These are phyloP conservation scores for Fusarium denticulatum DNA, from an alignment of 2,329 filamentous ascomycete genomes.

Conservation along the genomic window DNA sequence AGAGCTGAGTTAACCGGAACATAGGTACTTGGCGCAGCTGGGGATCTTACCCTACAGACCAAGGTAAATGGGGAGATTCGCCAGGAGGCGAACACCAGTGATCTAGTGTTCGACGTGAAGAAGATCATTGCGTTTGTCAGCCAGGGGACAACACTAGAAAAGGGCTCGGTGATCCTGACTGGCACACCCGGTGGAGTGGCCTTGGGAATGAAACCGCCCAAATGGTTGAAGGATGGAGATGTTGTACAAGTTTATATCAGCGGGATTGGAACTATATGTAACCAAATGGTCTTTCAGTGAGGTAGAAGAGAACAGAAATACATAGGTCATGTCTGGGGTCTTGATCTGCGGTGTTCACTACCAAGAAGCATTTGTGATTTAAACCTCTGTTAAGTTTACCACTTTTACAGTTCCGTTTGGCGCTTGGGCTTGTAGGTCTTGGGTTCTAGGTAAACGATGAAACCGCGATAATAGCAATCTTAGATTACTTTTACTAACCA, in stretches of 20 bases:
- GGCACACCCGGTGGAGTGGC: slow-evolving; percentile 19
- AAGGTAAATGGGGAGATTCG: slow-evolving; percentile 17
- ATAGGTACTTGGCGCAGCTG: slow-evolving; percentile 1
- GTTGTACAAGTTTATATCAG: slow-evolving; percentile 16
- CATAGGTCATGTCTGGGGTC: background rate
- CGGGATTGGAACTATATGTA: slow-evolving; percentile 11
- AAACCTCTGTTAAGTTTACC: background rate
- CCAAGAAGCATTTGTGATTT: background rate
- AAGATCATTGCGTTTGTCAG: slow-evolving; percentile 4
- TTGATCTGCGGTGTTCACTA: background rate
- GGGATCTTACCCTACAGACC: slow-evolving; percentile 1
- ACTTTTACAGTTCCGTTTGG: background rate
- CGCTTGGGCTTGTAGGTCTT: background rate
- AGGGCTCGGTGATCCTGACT: slow-evolving; percentile 13
- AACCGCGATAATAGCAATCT: too few relatives aligned
- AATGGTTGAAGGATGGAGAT: slow-evolving; percentile 13
- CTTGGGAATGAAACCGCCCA: slow-evolving; percentile 9
- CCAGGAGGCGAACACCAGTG: slow-evolving; percentile 7
- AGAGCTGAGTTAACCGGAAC: background rate
- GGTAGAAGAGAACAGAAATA: background rate
- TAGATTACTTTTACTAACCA: background rate
- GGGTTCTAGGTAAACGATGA: too few relatives aligned
- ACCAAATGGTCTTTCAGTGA: slow-evolving; percentile 14
- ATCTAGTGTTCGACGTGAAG: slow-evolving; percentile 11
- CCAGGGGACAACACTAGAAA: slow-evolving; percentile 14